phyloP scores from a whole-genome alignment of 148 eudicot species.

The Rhododendron ovatum region DNA sequence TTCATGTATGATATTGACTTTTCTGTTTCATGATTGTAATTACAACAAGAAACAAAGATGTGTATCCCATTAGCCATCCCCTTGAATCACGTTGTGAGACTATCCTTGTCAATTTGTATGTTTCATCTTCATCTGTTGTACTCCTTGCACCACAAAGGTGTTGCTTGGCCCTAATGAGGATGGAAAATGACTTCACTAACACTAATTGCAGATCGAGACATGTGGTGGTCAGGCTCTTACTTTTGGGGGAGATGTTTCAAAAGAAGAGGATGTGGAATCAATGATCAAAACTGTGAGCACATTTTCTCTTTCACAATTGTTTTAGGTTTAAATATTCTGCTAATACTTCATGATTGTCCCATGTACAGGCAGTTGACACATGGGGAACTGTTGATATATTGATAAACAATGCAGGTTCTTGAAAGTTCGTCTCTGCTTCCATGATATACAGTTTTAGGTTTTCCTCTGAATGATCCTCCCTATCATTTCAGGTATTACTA shows the following conservation, averaged over 20 bases:
- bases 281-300: conserved; percentile 87
- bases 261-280: conserved; percentile 90
- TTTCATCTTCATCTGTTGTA: not conserved
- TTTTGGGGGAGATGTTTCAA: conserved; percentile 94
- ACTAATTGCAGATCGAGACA: conserved; percentile 64
- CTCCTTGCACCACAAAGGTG: not conserved
- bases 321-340: conserved; percentile 1
- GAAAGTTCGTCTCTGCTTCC: conserved; percentile 3
- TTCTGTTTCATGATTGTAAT: not conserved
- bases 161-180: not conserved
- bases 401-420: conserved; percentile 89
- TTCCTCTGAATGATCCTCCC: not conserved
- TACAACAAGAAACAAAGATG: not conserved
- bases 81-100: not conserved
- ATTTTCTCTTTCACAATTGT: not conserved
- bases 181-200: not conserved
- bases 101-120: not conserved
- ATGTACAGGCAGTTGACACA: conserved; percentile 71
- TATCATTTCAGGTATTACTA: conserved; percentile 68
- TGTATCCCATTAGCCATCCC: not conserved
- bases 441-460: not conserved
- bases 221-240: conserved; percentile 76
- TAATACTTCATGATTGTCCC: conserved; percentile 3
- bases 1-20: not conserved
- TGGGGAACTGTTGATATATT: conserved; percentile 96